These are phyloP conservation scores for Oxytropis ochrocephala DNA, from an alignment of 306 rosid species.

Conservation along the genomic window DNA sequence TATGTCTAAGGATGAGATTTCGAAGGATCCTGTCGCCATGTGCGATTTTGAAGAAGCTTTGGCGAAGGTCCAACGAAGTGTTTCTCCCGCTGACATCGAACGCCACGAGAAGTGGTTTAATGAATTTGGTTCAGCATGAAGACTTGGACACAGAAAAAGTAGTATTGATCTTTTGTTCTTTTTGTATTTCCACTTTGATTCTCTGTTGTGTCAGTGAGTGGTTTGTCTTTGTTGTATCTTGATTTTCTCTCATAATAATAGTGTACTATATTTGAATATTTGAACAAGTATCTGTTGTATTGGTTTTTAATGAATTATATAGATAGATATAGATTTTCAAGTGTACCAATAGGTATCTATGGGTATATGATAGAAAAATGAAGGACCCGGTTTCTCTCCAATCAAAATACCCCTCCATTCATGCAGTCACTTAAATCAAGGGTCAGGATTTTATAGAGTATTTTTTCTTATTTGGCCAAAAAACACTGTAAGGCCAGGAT, in stretches of 20 bases:
- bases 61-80: constrained; percentile 86
- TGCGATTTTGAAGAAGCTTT: constrained; percentile 97
- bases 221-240: constrained; percentile 6
- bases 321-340: too few species aligned
- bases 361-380: too few species aligned
- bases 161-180: background rate
- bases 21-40: constrained; percentile 96
- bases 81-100: constrained; percentile 82
- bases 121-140: constrained; percentile 85
- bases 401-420: too few species aligned
- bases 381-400: too few species aligned
- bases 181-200: constrained; percentile 3
- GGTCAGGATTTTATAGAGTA: too few species aligned
- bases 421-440: too few species aligned
- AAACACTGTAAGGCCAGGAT: too few species aligned
- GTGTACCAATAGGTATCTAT: too few species aligned
- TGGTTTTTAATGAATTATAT: too few species aligned
- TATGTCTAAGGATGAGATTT: constrained; percentile 96
- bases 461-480: too few species aligned
- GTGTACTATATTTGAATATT: background rate
- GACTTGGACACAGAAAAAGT: background rate
- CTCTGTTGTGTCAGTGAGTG: background rate
- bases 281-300: background rate
- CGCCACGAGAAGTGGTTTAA: constrained; percentile 93
- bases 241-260: background rate